Base-by-base conservation (phyloP, 1,284 basidiomycete genomes). In the Pulchroboletus neoregius region DNA sequence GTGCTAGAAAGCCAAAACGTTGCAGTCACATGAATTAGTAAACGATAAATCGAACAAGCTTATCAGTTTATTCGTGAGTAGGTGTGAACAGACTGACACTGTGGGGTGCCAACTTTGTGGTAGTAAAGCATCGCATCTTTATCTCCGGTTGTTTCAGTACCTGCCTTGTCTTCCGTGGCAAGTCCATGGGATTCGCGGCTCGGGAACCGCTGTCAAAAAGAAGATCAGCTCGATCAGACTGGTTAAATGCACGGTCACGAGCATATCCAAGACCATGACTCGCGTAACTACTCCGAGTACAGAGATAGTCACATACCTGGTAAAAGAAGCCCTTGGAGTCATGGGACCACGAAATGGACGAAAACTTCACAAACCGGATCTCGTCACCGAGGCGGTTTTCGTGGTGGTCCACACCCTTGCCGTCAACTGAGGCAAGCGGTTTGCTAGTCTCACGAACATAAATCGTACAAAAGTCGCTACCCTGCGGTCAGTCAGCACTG, bases 261-360 rank as follows among this genome's bases (percentile, higher is more conserved):
- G 30, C 9, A 36, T 39, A 33, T 24, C 18, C 42, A 20, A 31
- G 15, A 34, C 4, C 36, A 28, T 7, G 32, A 44, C 3, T 32
- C 16, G 20, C 13, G 23, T 15, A 5, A 33, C 27, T 4, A 26
- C 2, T 38, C 37, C 32, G 2, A 6, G 15, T 5, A 26, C 2
- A 23, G 41, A 32, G 45, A 24, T 31, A 36, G 16, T 18, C 30
- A 54, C 60, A 36, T 53, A 84, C 85, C 71, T 89, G 86, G 63
- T 91, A 91, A 68, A 90, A 88, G 65, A 91, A 90, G 1, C 88
- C 87, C 53, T 80, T 82, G 46, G 79, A 83, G 63, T 91, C 87
- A 46, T 80, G 77, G 7, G 82, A 80, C 89, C 89, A 91, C 26
- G 71, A 70, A 41, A 90, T 74, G 9, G 68, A 66, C 0, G 82